These are phyloP conservation scores for Picea sitchensis DNA, from an alignment of 75 land plant genomes.

Conservation along the genomic window DNA sequence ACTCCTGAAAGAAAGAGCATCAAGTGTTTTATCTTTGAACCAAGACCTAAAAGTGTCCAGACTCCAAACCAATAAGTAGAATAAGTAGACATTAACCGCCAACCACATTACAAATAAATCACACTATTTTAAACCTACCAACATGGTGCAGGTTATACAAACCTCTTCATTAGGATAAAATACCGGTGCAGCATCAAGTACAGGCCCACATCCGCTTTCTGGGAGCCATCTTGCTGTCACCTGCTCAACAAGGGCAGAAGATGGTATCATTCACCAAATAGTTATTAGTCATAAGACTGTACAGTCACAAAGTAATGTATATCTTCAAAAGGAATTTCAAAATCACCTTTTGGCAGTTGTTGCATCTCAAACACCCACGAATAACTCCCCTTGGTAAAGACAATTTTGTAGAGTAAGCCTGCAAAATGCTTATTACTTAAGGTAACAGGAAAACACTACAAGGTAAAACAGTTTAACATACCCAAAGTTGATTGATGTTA, in stretches of 20 bases:
- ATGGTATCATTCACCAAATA: neutral
- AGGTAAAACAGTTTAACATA: neutral
- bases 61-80: neutral
- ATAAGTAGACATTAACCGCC: neutral
- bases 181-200: conserved; percentile 30
- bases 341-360: conserved; percentile 66
- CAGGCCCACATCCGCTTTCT: conserved; percentile 27
- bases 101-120: neutral
- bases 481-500: neutral
- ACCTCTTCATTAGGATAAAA: conserved; percentile 34
- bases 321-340: neutral
- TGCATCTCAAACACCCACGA: conserved; percentile 58
- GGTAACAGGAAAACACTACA: neutral
- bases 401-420: conserved; percentile 17
- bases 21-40: neutral
- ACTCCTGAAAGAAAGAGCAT: conserved; percentile 49
- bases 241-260: conserved; percentile 3
- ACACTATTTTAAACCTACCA: neutral
- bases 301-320: neutral
- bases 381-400: conserved; percentile 48
- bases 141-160: neutral
- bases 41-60: too few relatives aligned
- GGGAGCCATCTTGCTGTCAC: conserved; percentile 42
- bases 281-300: neutral
- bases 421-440: neutral